Evolutionary conservation across 345 rosid genomes (phyloP), one percentile per base, ranked within the genome.

Genomic region (Combretum micranthum): DNA sequence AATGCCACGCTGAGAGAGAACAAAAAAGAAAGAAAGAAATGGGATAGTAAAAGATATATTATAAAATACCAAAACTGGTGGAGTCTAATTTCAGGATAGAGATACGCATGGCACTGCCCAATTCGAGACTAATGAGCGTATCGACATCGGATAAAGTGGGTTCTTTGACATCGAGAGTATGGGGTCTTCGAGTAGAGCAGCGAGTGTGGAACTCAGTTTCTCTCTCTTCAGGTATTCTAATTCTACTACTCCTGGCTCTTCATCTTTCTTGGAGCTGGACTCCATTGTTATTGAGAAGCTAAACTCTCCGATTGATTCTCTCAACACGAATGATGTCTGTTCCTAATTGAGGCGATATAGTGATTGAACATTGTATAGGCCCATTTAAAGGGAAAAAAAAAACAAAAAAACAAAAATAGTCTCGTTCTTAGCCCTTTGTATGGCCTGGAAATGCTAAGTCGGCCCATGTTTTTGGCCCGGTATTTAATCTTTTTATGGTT

Each of bases 21-120:
- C 6, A 51, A 1, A 42, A 17, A 14, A 2, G 7, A 19, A 58
- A 16, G 32, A 4, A 44, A 14, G 9, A 9, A 32, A 32, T 7
- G n/a, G n/a, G n/a, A n/a, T n/a, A n/a, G n/a, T n/a, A n/a, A 4
- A 3, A 32, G 9, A 32, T 32, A 1, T 5, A 25, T 32, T 32
- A 32, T 32, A 11, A 32, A 22, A 4, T 78, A 93, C 99, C 94
- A 2, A 89, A 75, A 25, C 79, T 72, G 47, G 87, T 61, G 72
- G 86, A 83, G 50, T 85, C 97, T 50, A 89, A 79, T 62, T 80
- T 83, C 67, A 83, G 69, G 69, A 87, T 47, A 55, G 86, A 88
- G 70, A 93, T 72, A 53, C 97, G 89, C 96, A 89, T 93, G 37
- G 97, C 99, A 60, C 96, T 89, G 63, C 99, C 97, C 42, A 84